Conservation (phyloP, 2,329 filamentous ascomycete species). For the Colletotrichum shisoi region DNA sequence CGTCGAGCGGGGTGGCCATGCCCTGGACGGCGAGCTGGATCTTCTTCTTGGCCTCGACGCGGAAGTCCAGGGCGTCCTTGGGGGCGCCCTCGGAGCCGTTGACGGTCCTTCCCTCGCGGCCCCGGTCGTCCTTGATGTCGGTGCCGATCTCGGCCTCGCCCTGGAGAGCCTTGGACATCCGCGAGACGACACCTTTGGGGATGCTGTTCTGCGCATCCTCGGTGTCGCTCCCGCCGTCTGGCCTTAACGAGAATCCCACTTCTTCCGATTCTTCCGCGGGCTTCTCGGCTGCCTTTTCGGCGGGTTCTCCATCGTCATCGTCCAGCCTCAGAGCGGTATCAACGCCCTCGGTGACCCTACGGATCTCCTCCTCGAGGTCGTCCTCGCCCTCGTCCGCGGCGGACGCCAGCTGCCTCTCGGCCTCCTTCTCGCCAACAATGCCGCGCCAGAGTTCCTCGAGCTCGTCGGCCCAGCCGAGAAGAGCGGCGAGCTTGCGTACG, state of each 20-base stretch:
- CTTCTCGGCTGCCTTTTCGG: background rate
- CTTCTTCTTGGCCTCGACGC: constrained; percentile 33
- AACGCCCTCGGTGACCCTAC: constrained; percentile 50
- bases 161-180: constrained; percentile 13
- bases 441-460: constrained; percentile 77
- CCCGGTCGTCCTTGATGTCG: constrained; percentile 35
- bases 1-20: constrained; percentile 31
- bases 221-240: constrained; percentile 8
- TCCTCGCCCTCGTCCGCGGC: constrained; percentile 46
- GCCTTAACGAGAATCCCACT: background rate
- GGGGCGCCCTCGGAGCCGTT: constrained; percentile 27
- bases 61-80: constrained; percentile 30
- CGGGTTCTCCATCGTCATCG: constrained; percentile 39
- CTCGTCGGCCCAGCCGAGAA: constrained; percentile 85
- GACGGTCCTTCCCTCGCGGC: constrained; percentile 26
- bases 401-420: constrained; percentile 56
- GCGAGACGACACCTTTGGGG: constrained; percentile 4
- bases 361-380: constrained; percentile 56
- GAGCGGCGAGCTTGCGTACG: constrained; percentile 78
- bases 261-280: background rate
- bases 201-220: constrained; percentile 5
- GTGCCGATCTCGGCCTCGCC: constrained; percentile 24
- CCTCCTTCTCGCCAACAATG: constrained; percentile 69
- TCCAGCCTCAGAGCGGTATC: constrained; percentile 48
- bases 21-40: constrained; percentile 32